These are phyloP conservation scores for Rhypophila decipiens DNA, from an alignment of 495 filamentous ascomycete species.

Conservation along the genomic window DNA sequence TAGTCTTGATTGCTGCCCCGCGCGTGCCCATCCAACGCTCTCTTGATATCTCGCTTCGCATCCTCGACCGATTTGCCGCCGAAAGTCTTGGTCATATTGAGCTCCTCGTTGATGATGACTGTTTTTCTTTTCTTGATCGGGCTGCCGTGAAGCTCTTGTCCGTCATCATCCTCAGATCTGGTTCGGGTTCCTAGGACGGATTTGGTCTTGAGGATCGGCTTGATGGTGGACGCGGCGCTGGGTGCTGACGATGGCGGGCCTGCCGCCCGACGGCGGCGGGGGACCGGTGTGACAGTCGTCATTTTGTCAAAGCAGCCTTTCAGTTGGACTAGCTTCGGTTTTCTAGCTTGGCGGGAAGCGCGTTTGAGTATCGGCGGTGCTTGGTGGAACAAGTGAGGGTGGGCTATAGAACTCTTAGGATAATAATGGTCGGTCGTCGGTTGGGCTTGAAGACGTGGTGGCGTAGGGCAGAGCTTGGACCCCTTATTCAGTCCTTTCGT, in stretches of 20 bases:
- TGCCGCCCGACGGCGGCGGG: constrained; percentile 17
- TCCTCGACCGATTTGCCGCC: constrained; percentile 38
- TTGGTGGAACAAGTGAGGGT: no score
- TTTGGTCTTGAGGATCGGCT: constrained; percentile 37
- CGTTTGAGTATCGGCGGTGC: background rate
- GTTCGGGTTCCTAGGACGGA: constrained; percentile 31
- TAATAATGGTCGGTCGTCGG: background rate
- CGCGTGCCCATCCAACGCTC: constrained; percentile 62
- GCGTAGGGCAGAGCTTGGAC: no score
- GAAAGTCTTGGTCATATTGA: constrained; percentile 56
- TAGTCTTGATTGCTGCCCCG: constrained; percentile 65
- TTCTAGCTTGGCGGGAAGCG: background rate
- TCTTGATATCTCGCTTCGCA: constrained; percentile 67
- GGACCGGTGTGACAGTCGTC: constrained; percentile 23
- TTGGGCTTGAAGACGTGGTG: background rate
- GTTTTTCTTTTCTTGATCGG: constrained; percentile 47
- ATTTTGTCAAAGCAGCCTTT: no score
- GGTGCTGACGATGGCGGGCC: no score
- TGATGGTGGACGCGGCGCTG: constrained; percentile 26
- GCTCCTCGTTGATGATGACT: constrained; percentile 70
- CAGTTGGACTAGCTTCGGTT: no score
- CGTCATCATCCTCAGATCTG: constrained; percentile 34
- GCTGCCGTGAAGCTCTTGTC: constrained; percentile 38
- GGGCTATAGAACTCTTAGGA: no score
- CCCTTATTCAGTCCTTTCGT: no score